Base-by-base conservation (phyloP, 768 basidiomycete genomes). In the Phanerochaete sordida region DNA sequence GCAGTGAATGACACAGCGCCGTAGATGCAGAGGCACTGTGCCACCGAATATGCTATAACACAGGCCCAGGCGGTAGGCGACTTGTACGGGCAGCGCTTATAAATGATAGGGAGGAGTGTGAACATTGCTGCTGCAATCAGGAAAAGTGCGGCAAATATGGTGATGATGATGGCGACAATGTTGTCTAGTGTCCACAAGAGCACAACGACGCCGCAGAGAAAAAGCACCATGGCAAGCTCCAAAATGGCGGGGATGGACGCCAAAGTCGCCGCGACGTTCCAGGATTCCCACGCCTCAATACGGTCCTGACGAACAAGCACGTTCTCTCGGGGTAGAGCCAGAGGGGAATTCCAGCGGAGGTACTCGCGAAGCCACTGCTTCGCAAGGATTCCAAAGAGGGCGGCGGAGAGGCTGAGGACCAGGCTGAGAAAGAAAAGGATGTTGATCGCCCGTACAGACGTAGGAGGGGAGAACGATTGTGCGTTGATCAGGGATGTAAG, bases 351-450 rank as follows among this genome's bases (percentile, higher is more conserved):
- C 58, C 58, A 58, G 9, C n/a, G 27, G n/a, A 50, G 30, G 27
- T 58, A 58, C 30, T 58, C 57, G 31, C 57, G 57, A 7, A 58
- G 12, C 57, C 57, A 58, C 27, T 58, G 57, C 23, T 58, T 58
- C 4, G 49, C 49, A 26, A 58, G 27, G 49, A 58, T 58, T 6
- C 57, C 57, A 26, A 58, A 27, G 26, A 58, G 48, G 5, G 57
- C 57, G 12, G 57, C 30, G 13, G 57, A 15, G 21, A 58, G 48
- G 21, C 57, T 51, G 5, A 58, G 23, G 19, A 58, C 19, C 6
- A 58, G 57, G 37, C 57, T 58, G 21, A 58, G 47, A 21, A 50
- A 49, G 16, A 43, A 58, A 13, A 58, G 24, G 15, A 15, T 27
- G 33, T 58, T 58, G 23, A 58, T 58, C 31, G 28, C 39, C 24